Evolutionary conservation across 768 basidiomycete genomes (phyloP), one percentile per base, ranked within the genome.

Genomic region (Leucocoprinus birnbaumii): DNA sequence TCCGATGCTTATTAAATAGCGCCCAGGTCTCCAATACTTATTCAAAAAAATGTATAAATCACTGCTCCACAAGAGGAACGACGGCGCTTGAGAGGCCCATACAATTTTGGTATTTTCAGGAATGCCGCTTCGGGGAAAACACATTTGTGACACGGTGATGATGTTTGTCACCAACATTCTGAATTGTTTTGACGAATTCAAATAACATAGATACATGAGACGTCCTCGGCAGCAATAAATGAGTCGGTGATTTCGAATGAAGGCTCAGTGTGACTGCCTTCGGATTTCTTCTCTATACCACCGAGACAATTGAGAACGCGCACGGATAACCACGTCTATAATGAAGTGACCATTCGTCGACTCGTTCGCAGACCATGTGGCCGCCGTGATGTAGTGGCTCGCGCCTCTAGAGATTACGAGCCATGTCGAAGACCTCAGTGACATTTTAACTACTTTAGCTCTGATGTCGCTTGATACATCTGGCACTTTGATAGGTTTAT

Each of bases 221-320:
- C n/a, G n/a, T n/a, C n/a, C 44, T 18, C 52, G 44, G 52, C 24
- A 13, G 52, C 52, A 53, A 26, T 53, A 53, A 38, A 37, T 18
- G 22, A 46, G 11, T 19, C 45, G 24, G 22, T 22, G 14, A 38
- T n/a, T 26, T 38, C 14, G 16, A 53, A 46, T 37, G n/a, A 14
- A 31, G 9, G 25, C 19, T 13, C n/a, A 13, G 11, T 14, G 21
- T 3, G 25, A 26, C 18, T 34, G 19, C 5, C 5, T 11, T 31
- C 31, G 31, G 31, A 46, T 38, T 5, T 53, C 51, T 44, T 22
- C 31, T 34, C 25, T 25, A 21, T n/a, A 53, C 44, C 44, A 21
- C 52, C 47, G 27, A 49, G 48, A 16, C 11, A 46, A 53, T 40
- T 37, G 34, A 38, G 44, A 26, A 53, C 42, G 24, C 45, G 25